A percentile compares a stretch with the other conserved stretches of the same genome.
Evolutionary conservation across 2,329 filamentous ascomycete species (phyloP).

Genomic region (Lachnellula arida): DNA sequence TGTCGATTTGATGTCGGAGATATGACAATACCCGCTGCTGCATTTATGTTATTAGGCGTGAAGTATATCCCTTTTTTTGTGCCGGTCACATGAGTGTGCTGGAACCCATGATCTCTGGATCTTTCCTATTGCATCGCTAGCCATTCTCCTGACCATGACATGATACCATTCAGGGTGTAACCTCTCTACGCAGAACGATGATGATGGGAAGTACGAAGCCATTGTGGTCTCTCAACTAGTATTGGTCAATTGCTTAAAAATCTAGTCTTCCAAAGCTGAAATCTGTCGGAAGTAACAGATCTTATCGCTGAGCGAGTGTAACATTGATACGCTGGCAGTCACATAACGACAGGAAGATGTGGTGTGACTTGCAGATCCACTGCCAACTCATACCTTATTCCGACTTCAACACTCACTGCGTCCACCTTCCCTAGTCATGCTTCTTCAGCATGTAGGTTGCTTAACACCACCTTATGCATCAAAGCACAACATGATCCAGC

Average conservation of each 20-base stretch:
- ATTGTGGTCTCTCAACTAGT: background rate
- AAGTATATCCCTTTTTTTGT: too few relatives aligned
- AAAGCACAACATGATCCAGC: background rate
- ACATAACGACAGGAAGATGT: background rate
- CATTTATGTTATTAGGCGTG: too few relatives aligned
- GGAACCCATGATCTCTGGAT: too few relatives aligned
- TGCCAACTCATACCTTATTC: slow-evolving; percentile 4
- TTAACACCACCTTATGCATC: background rate
- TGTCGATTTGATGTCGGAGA: too few relatives aligned
- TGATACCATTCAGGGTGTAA: too few relatives aligned
- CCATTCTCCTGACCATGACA: too few relatives aligned
- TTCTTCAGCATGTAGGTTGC: background rate
- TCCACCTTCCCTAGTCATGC: background rate
- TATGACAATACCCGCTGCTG: too few relatives aligned
- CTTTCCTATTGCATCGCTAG: too few relatives aligned
- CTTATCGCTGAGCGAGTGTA: background rate
- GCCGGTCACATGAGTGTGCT: too few relatives aligned
- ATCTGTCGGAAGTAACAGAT: background rate
- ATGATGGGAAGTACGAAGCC: background rate
- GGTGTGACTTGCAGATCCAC: background rate
- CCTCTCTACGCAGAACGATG: too few relatives aligned
- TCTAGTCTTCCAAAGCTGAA: background rate
- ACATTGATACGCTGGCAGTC: background rate
- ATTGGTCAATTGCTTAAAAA: background rate
- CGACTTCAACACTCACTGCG: background rate